Evolutionary conservation across 345 rosid species (phyloP), one percentile per base, ranked within the genome.

Genomic region (Triadica sebifera): DNA sequence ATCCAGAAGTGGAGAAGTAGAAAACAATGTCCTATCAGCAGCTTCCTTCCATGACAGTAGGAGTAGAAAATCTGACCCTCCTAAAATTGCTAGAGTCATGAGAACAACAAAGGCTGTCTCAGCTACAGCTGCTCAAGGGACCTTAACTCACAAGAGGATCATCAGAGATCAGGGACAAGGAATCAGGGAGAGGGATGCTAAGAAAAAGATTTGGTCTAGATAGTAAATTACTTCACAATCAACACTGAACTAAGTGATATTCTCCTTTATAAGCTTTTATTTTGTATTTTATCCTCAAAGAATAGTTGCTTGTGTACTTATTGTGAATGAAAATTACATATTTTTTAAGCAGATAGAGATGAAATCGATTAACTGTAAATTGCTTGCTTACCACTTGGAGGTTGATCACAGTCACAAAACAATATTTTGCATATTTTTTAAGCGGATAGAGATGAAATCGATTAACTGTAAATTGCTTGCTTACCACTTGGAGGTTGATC

Each of bases 151-250:
- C 73, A 90, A 77, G 84, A 87, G 90, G 77, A 45, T 81, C 73
- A 81, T 65, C 72, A 91, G 87, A 82, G 97, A 86, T 74, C 89
- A 79, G 56, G 81, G 11, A 77, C 84, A 64, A 37, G 89, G 84
- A 43, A 78, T 71, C 16, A 91, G 81, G 83, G 96, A 89, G 73
- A 87, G 81, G 82, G 97, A 89, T 57, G 58, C 59, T 58, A 94
- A 81, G 91, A 89, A 89, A 78, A 92, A 84, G 90, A 84, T 91
- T 49, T 94, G 97, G 98, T 82, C 88, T 17, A 83, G 93, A 81
- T 87, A 37, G 34, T 13, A 52, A 13, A 1, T 16, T 29, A 55
- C 3, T 7, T 24, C 17, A 25, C 43, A 24, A 25, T 66, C 37
- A 67, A 50, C 41, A 29, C 71, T 49, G 34, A 8, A 1, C 43